A percentile compares a stretch with the other conserved stretches of the same genome.
phyloP scores from a whole-genome alignment of 2,329 filamentous ascomycete genomes.

The Truncatella angustata region DNA sequence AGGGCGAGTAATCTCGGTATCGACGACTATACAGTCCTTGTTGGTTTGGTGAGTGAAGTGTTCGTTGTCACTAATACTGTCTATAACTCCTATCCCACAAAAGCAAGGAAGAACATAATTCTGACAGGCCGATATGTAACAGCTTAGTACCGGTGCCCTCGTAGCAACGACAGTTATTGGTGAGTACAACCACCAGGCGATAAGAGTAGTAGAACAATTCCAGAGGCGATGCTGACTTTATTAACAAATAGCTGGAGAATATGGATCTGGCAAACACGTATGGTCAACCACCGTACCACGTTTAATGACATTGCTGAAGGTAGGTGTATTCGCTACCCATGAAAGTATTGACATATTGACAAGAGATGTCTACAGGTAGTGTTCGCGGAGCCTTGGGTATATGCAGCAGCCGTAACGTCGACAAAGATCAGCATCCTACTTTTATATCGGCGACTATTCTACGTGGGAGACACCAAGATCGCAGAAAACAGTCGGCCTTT shows the following conservation, averaged over 20 bases:
- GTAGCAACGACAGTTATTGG: conserved; percentile 17
- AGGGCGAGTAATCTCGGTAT: conserved; percentile 1
- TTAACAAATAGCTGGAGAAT: conserved; percentile 11
- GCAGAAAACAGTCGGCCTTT: conserved; percentile 14
- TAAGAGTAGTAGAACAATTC: neutral
- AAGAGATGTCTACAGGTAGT: conserved; percentile 19
- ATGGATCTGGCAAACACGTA: conserved; percentile 21
- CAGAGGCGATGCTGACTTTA: conserved; percentile 3
- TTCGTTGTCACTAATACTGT: neutral
- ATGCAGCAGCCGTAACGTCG: conserved; percentile 26
- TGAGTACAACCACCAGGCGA: neutral
- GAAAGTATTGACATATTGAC: neutral
- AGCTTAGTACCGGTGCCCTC: conserved; percentile 11
- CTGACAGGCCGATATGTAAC: neutral
- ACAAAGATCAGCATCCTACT: conserved; percentile 30
- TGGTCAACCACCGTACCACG: conserved; percentile 16
- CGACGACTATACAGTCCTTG: conserved; percentile 22
- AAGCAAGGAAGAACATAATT: neutral
- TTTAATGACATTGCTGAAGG: conserved; percentile 17
- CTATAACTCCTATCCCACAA: neutral
- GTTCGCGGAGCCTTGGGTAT: conserved; percentile 29
- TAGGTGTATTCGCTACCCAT: conserved; percentile 9
- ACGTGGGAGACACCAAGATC: conserved; percentile 17
- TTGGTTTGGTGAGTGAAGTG: conserved; percentile 19
- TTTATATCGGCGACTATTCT: conserved; percentile 31